These are phyloP conservation scores for Penicillium desertorum DNA, from an alignment of 495 filamentous ascomycete species.

Conservation along the genomic window DNA sequence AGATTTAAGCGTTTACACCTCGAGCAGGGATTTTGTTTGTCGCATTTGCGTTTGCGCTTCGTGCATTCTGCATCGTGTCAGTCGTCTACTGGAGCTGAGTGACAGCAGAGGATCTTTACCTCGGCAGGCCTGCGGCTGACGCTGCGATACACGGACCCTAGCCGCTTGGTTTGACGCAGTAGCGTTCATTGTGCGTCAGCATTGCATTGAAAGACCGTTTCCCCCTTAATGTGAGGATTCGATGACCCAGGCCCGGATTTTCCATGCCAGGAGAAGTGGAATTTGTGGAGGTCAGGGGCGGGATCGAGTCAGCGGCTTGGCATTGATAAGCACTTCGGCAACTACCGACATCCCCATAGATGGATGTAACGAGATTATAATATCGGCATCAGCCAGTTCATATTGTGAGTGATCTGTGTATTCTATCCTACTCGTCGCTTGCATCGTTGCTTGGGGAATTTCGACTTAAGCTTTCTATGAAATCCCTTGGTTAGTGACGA, in stretches of 20 bases:
- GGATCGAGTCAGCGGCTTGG: constrained; percentile 4
- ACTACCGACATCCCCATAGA: not conserved
- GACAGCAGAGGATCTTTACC: constrained; percentile 18
- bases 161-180: constrained; percentile 10
- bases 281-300: not conserved
- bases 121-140: constrained; percentile 34
- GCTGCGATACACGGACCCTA: constrained; percentile 31
- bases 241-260: not conserved
- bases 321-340: not conserved
- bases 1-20: constrained; percentile 32
- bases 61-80: constrained; percentile 30
- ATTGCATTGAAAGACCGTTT: not conserved
- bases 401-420: not conserved
- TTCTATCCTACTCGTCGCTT: not conserved
- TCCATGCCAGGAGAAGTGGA: constrained; percentile 1
- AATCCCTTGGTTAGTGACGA: too few species aligned
- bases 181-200: constrained; percentile 4
- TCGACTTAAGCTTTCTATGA: not conserved
- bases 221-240: not conserved
- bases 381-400: not conserved
- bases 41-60: constrained; percentile 35
- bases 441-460: not conserved
- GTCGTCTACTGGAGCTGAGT: not conserved
- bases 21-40: constrained; percentile 34
- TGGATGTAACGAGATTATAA: not conserved